These are phyloP conservation scores for Ettlia oleoabundans DNA, from an alignment of 139 green algal species.

Conservation along the genomic window DNA sequence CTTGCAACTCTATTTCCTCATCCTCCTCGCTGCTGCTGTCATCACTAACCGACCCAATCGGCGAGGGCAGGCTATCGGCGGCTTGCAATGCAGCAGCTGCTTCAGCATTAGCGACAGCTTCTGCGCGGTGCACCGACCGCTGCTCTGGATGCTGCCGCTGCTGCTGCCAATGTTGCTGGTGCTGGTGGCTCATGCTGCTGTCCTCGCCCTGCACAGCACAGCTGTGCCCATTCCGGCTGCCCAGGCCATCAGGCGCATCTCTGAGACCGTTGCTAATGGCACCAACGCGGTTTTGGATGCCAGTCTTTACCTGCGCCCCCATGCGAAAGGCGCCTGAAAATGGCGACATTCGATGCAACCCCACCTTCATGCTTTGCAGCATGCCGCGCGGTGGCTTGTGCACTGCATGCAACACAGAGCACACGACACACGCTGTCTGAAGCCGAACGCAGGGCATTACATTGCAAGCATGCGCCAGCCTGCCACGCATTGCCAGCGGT, in stretches of 20 bases:
- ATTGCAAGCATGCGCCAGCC: not conserved
- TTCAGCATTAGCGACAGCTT: not conserved
- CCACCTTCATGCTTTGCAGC: slow-evolving; percentile 3
- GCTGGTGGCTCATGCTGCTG: not conserved
- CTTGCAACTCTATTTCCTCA: too few species aligned
- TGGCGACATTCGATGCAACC: slow-evolving; percentile 4
- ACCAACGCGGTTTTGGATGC: too few species aligned
- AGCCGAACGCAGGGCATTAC: not conserved
- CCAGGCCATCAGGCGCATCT: too few species aligned
- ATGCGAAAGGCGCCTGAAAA: not conserved
- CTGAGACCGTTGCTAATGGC: too few species aligned
- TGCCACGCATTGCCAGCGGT: too few species aligned
- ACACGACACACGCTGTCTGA: too few species aligned
- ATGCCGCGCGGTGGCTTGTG: not conserved
- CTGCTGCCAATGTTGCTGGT: not conserved
- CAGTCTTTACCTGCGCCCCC: too few species aligned
- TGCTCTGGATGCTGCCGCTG: not conserved
- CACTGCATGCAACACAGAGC: too few species aligned
- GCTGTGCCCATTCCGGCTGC: too few species aligned
- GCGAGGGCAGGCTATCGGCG: not conserved
- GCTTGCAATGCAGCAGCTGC: not conserved
- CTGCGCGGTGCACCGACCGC: not conserved
- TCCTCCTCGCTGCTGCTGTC: too few species aligned
- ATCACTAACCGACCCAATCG: too few species aligned
- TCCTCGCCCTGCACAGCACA: not conserved